These are phyloP conservation scores for Pseudevernia furfuracea DNA, from an alignment of 495 filamentous ascomycete genomes.

Conservation along the genomic window DNA sequence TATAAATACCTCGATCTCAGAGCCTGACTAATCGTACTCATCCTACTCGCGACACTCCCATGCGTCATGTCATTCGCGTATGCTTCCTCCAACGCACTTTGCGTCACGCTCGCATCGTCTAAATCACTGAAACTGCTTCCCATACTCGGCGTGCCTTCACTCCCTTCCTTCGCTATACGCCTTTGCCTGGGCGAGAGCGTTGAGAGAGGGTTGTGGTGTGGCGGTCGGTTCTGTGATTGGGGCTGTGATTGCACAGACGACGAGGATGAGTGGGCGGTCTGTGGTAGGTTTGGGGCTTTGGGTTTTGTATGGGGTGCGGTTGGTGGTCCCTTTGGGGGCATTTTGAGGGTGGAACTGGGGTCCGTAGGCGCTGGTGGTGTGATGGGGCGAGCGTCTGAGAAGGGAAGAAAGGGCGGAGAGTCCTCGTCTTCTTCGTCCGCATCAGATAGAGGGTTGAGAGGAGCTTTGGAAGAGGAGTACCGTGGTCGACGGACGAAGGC, in stretches of 20 bases:
- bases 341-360: slow-evolving; percentile 53
- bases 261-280: slow-evolving; percentile 26
- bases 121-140: slow-evolving; percentile 96
- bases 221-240: slow-evolving; percentile 15
- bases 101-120: slow-evolving; percentile 90
- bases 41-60: slow-evolving; percentile 72
- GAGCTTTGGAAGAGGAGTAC: slow-evolving; percentile 34
- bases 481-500: slow-evolving; percentile 51
- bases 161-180: slow-evolving; percentile 55
- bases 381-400: slow-evolving; percentile 33
- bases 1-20: slow-evolving; percentile 35
- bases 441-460: slow-evolving; percentile 37
- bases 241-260: slow-evolving; percentile 27
- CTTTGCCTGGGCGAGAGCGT: slow-evolving; percentile 46
- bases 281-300: slow-evolving; percentile 18
- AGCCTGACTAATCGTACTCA: slow-evolving; percentile 74
- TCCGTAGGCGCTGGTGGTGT: slow-evolving; percentile 35
- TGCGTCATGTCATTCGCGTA: slow-evolving; percentile 86
- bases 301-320: slow-evolving; percentile 1
- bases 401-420: slow-evolving; percentile 67
- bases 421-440: slow-evolving; percentile 53
- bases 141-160: slow-evolving; percentile 91
- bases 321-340: slow-evolving; percentile 16
- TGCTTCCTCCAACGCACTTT: slow-evolving; percentile 91
- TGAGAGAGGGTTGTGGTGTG: slow-evolving; percentile 46